Percentiles rank a stretch among this genome's conserved stretches.
phyloP scores from a whole-genome alignment of 176 grass and related monocot genomes.

The Guadua angustifolia region DNA sequence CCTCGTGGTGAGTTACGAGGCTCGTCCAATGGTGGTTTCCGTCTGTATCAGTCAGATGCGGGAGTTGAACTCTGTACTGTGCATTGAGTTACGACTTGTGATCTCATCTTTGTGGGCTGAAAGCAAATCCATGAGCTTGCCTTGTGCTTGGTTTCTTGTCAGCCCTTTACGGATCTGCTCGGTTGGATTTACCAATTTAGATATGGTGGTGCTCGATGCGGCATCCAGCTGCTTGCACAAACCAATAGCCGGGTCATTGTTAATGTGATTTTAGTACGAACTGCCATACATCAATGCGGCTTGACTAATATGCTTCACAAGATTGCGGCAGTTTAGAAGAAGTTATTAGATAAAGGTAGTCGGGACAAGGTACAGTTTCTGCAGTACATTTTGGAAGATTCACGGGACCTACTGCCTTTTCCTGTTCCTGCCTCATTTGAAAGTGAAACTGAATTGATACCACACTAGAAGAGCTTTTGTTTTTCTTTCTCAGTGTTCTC shows the following conservation, averaged over 20 bases:
- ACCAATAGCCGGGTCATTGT: background rate
- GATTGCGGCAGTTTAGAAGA: background rate
- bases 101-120: background rate
- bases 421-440: background rate
- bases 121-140: background rate
- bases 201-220: background rate
- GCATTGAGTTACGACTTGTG: background rate
- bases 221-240: background rate
- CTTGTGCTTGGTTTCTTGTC: background rate
- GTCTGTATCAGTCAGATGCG: background rate
- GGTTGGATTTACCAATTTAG: background rate
- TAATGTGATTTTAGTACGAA: background rate
- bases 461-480: background rate
- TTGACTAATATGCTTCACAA: conserved; percentile 2
- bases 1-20: background rate
- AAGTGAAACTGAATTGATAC: background rate
- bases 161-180: conserved; percentile 17
- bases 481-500: background rate
- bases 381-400: background rate
- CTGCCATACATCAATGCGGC: background rate
- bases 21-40: background rate
- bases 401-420: conserved; percentile 4
- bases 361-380: background rate
- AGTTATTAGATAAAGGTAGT: background rate
- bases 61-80: background rate